Evolutionary conservation across 495 filamentous ascomycete species (phyloP).

Genomic region (Daldinia caldariorum): DNA sequence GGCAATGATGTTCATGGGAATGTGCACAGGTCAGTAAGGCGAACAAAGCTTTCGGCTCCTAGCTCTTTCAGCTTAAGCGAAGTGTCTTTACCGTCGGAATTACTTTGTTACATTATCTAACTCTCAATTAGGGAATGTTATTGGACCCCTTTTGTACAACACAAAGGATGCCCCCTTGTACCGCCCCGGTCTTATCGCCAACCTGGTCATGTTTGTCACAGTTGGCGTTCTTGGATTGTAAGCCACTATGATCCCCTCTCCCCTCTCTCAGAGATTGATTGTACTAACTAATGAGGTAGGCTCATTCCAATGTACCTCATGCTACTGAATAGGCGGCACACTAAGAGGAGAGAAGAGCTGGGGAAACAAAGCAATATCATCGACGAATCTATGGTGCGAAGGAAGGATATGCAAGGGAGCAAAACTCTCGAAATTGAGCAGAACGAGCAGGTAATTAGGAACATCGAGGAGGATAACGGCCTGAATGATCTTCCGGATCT

Average conservation of each 20-base stretch:
- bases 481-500: constrained; percentile 64
- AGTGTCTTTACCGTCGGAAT: background rate
- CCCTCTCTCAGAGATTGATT: background rate
- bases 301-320: constrained; percentile 59
- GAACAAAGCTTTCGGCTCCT: background rate
- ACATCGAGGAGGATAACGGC: constrained; percentile 58
- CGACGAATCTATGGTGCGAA: constrained; percentile 55
- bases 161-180: constrained; percentile 68
- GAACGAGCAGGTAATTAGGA: constrained; percentile 46
- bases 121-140: constrained; percentile 59
- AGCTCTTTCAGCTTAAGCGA: background rate
- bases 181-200: constrained; percentile 64
- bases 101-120: constrained; percentile 11
- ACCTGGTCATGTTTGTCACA: constrained; percentile 55
- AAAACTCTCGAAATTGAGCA: constrained; percentile 58
- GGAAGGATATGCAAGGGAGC: constrained; percentile 54
- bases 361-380: constrained; percentile 56
- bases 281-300: constrained; percentile 40
- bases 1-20: constrained; percentile 68
- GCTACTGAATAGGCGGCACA: constrained; percentile 59
- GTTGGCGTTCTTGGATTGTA: constrained; percentile 52
- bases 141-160: constrained; percentile 70
- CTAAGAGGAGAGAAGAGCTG: constrained; percentile 54
- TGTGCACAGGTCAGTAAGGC: constrained; percentile 56
- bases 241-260: constrained; percentile 27